Evolutionary conservation across 306 rosid genomes (phyloP), one percentile per base, ranked within the genome.

Genomic region (Prunus salicina): DNA sequence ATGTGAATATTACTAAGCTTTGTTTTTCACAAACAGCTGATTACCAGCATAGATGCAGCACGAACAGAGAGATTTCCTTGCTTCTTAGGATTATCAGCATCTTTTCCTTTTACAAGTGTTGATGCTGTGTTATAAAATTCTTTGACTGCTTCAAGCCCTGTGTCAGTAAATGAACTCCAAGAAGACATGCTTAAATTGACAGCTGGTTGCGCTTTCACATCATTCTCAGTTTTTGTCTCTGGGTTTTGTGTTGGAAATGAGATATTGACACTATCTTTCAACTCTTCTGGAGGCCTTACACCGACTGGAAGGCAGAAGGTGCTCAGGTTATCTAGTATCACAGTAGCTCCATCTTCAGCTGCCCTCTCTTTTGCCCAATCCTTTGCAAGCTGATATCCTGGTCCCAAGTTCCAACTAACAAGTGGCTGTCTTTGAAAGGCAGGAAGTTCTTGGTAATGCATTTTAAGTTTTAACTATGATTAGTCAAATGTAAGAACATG

Each of bases 11-110:
- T 49, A 49, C 53, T 15, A 49, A 49, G 53, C 53, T 15, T 49
- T 49, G 53, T 11, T 20, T n/a, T 56, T 20, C 12, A 56, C 25
- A 41, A 62, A 41, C 34, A 49, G 50, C 72, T 71, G 60, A 69
- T 86, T 91, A 93, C 98, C 96, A 95, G 86, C 98, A 95, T 92
- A 8, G 96, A 90, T 62, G 98, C 96, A 43, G 98, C 96, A 67
- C 98, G 97, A 73, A 73, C 88, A 77, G 98, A 90, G 32, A 95
- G 83, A 80, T 79, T 82, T 80, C 98, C 90, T 60, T 88, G 84
- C 84, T 86, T 87, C 87, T 91, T 92, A 22, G 88, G 81, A 71
- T 82, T 75, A 75, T 84, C 89, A 20, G 81, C 46, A 72, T 77
- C 55, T 80, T 88, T 92, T 73, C 89, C 92, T 79, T 88, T 95